Evolutionary conservation across 805 yeast genomes (phyloP).

Genomic region (Metschnikowia koreensis): DNA sequence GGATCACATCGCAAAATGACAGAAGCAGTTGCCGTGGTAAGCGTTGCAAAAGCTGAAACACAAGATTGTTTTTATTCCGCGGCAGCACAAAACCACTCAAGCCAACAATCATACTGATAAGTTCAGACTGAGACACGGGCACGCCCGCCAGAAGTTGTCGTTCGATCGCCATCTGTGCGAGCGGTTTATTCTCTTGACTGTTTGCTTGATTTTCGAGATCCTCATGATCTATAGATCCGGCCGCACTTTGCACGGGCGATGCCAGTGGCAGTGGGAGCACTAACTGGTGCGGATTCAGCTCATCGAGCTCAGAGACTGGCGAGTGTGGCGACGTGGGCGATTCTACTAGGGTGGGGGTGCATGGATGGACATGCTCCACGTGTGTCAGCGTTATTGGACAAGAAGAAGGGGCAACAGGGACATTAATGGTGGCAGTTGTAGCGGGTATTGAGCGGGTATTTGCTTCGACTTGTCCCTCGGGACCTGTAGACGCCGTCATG

Average conservation of each 20-base stretch:
- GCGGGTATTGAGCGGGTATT: too few relatives aligned
- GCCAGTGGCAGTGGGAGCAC: conserved; percentile 72
- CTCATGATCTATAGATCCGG: background rate
- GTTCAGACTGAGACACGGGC: conserved; percentile 33
- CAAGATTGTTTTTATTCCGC: conserved; percentile 48
- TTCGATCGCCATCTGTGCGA: conserved; percentile 21
- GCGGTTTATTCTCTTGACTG: conserved; percentile 20
- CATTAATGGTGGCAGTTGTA: too few relatives aligned
- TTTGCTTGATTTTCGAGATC: background rate
- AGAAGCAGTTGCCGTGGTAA: conserved; percentile 63
- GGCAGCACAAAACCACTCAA: conserved; percentile 41
- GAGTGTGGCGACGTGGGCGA: conserved; percentile 29
- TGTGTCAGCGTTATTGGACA: too few relatives aligned
- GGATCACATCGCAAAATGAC: conserved; percentile 51
- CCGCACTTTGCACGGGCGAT: conserved; percentile 43
- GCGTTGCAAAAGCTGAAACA: conserved; percentile 53
- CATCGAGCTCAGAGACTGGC: conserved; percentile 38
- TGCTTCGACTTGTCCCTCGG: background rate
- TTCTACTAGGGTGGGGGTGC: conserved; percentile 7
- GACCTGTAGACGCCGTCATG: conserved; percentile 18
- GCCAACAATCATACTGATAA: conserved; percentile 36
- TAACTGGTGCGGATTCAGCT: conserved; percentile 40
- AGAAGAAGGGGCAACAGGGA: background rate
- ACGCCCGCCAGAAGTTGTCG: conserved; percentile 12
- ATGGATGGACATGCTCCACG: conserved; percentile 6